Evolutionary conservation across 805 yeast genomes (phyloP), one percentile per base, ranked within the genome.

Genomic region (Candida chauliodis): DNA sequence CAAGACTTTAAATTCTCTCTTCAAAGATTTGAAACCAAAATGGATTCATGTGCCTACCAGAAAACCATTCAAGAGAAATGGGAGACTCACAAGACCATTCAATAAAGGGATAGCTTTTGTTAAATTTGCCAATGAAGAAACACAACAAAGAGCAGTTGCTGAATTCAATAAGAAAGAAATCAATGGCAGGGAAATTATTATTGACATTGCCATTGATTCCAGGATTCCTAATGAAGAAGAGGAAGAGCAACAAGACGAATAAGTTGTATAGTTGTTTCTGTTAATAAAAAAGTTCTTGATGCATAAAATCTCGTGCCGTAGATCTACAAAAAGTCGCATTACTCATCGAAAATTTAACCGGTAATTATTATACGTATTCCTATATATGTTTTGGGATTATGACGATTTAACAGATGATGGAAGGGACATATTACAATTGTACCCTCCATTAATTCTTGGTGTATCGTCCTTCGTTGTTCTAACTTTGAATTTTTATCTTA

Each of bases 191-290:
- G 70, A 69, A 35, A 63, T 89, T 42, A 63, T 73, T 32, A 87
- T 84, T 42, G 82, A 81, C 47, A 74, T 81, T 49, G 96, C 96
- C 15, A 74, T 84, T 45, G 86, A 81, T 51, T 67, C 80, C 8
- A 66, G 71, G 46, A 46, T 50, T 27, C 54, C 53, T 27, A 48
- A 49, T 18, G 49, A 45, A 30, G 66, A 37, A 14, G 40, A 31
- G 26, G 47, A 43, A 41, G 22, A 15, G 6, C 30, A 38, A 26
- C 17, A 13, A n/a, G n/a, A n/a, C n/a, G n/a, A n/a, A n/a, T n/a
- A n/a, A n/a, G n/a, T n/a, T n/a, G n/a, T n/a, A n/a, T n/a, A n/a
- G n/a, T n/a, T n/a, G n/a, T n/a, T n/a, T n/a, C n/a, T n/a, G n/a
- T n/a, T n/a, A n/a, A n/a, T n/a, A n/a, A n/a, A n/a, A n/a, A n/a